Conservation (phyloP, 495 filamentous ascomycete genomes). For the Penicillium paxilli region DNA sequence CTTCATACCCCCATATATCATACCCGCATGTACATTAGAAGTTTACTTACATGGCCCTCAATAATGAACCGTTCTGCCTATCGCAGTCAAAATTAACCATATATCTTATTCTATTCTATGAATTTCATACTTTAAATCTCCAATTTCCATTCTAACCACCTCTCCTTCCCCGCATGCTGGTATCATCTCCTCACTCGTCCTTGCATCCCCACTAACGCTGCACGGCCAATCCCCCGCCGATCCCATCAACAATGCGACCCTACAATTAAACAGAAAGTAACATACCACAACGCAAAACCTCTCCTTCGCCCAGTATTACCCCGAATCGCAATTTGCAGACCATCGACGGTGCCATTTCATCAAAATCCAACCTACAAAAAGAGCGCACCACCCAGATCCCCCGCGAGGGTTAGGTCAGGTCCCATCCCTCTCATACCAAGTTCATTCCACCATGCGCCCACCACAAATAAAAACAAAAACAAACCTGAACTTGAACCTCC, state of each 20-base stretch:
- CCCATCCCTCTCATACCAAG: not conserved
- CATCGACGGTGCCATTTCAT: too few species aligned
- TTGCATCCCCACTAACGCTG: slow-evolving; percentile 18
- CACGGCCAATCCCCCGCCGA: slow-evolving; percentile 9
- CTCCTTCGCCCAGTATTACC: not conserved
- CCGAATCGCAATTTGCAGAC: not conserved
- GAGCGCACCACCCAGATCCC: too few species aligned
- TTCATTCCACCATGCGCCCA: slow-evolving; percentile 6
- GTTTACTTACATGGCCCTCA: too few species aligned
- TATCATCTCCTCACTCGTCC: not conserved
- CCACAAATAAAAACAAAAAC: not conserved
- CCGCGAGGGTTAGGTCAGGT: too few species aligned
- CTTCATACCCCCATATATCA: too few species aligned
- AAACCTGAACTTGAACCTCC: not conserved
- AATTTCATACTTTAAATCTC: not conserved
- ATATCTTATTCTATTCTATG: not conserved
- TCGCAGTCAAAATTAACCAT: too few species aligned
- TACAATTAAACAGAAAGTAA: slow-evolving; percentile 8
- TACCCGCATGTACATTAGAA: too few species aligned
- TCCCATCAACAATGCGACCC: slow-evolving; percentile 21
- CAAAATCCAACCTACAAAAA: too few species aligned
- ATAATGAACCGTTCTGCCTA: too few species aligned
- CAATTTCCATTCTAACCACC: not conserved
- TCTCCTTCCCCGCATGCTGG: slow-evolving; percentile 8
- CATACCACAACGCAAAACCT: slow-evolving; percentile 2